Percentiles rank a stretch among this genome's conserved stretches.
phyloP scores from a whole-genome alignment of 1,139 yeast genomes.

The Scheffersomyces parashehatae region DNA sequence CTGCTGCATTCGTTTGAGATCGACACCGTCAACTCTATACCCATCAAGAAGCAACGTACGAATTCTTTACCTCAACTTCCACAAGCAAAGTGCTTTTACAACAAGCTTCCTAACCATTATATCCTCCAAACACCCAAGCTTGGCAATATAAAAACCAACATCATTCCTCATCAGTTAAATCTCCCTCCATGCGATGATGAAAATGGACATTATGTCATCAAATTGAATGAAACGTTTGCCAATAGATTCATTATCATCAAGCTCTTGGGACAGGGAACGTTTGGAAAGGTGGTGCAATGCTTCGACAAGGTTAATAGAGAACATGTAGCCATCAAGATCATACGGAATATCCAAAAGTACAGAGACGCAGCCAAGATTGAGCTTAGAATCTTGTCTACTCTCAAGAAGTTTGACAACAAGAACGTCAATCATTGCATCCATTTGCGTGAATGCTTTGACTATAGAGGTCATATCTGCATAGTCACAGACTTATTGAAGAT shows the following conservation, averaged over 20 bases:
- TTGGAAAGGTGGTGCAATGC: constrained; percentile 90
- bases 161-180: constrained; percentile 39
- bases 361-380: constrained; percentile 88
- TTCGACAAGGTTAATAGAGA: constrained; percentile 57
- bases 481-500: constrained; percentile 87
- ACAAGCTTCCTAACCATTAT: constrained; percentile 39
- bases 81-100: constrained; percentile 43
- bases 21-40: constrained; percentile 7
- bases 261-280: constrained; percentile 93
- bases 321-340: constrained; percentile 88
- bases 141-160: constrained; percentile 44
- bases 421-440: constrained; percentile 76
- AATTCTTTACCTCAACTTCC: constrained; percentile 74
- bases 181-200: constrained; percentile 64
- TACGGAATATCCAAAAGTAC: constrained; percentile 75
- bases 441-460: constrained; percentile 87
- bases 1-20: constrained; percentile 15
- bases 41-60: constrained; percentile 58
- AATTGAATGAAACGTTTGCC: constrained; percentile 59
- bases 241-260: constrained; percentile 65
- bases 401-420: constrained; percentile 71
- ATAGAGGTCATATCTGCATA: constrained; percentile 88
- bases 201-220: constrained; percentile 81
- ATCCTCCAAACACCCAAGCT: constrained; percentile 42
- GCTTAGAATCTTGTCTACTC: constrained; percentile 72